These are phyloP conservation scores for Cucurbita pepo DNA, from an alignment of 306 rosid species.

Conservation along the genomic window DNA sequence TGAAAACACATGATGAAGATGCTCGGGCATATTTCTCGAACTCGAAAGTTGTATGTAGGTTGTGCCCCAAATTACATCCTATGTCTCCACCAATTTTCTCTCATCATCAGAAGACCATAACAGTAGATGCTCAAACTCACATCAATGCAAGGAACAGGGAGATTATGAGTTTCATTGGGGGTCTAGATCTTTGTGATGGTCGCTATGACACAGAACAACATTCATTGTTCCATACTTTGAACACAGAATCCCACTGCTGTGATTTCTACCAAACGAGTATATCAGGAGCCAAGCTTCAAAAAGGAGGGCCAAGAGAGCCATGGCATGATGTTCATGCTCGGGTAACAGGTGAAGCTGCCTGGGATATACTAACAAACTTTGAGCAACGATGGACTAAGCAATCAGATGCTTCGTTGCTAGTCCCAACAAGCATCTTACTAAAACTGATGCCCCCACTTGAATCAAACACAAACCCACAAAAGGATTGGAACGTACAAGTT, in stretches of 20 bases:
- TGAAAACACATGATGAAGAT: constrained; percentile 80
- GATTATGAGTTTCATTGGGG: constrained; percentile 74
- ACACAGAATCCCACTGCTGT: constrained; percentile 29
- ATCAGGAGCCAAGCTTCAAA: constrained; percentile 47
- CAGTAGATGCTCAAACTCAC: constrained; percentile 36
- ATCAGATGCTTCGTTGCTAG: constrained; percentile 48
- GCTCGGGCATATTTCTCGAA: constrained; percentile 51
- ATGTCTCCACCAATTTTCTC: constrained; percentile 63
- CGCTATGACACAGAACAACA: constrained; percentile 80
- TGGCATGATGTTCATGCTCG: constrained; percentile 99
- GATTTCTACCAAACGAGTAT: constrained; percentile 80
- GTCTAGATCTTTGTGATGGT: constrained; percentile 78
- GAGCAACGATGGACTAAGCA: constrained; percentile 90
- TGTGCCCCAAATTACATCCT: constrained; percentile 56
- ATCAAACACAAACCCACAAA: constrained; percentile 17
- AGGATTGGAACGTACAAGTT: constrained; percentile 79
- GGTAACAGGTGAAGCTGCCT: constrained; percentile 67
- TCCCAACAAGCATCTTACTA: constrained; percentile 33
- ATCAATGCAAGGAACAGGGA: constrained; percentile 34
- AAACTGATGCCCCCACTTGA: constrained; percentile 23
- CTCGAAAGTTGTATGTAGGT: constrained; percentile 66
- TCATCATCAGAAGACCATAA: constrained; percentile 82
- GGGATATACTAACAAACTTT: constrained; percentile 75
- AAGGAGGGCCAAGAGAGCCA: constrained; percentile 92
- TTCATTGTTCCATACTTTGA: constrained; percentile 56